Base-by-base conservation (phyloP, 352 stramenopile genomes). In the Phytophthora ramorum region DNA sequence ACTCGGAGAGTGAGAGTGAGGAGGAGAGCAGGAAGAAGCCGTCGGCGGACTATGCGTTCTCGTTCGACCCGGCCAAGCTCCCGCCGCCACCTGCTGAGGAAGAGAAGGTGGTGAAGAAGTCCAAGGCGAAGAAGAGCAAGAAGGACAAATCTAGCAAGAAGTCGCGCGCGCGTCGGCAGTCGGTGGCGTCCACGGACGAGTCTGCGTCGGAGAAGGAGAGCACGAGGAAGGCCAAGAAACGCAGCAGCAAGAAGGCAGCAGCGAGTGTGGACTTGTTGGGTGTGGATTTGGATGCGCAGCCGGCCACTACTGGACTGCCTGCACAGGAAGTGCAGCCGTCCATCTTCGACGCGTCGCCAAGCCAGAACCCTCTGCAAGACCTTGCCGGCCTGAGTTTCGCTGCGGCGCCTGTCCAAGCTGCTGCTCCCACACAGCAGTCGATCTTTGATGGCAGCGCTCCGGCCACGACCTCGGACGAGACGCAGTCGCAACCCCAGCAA, bases 351-450 rank as follows among this genome's bases (percentile, higher is more conserved):
- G 30, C 58, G 2, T 56, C 74, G 7, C 60, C 58, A 30, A 66
- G 66, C 41, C 76, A 73, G 24, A 71, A 79, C 32, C 76, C 79
- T 12, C 40, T 87, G 58, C 71, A 85, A 67, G 81, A 86, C 51
- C 75, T 90, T 26, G 78, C 76, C 16, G 81, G 81, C 9, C 63
- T 90, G 62, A 88, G 66, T 58, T 88, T 90, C 48, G 32, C 41
- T 20, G 40, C 73, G 0, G 17, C 70, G 17, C 45, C 62, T 16
- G 48, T 65, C 13, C 63, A 74, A 43, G 34, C 22, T 41, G 13
- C 54, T 50, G 44, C 45, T 52, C 43, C 48, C 17, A 17, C 35
- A 13, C 49, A 72, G 26, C 40, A 53, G 12, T 49, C 56, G 0
- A 44, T 69, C 7, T 59, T 65, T 46, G 38, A 61, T 41, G 28